Conservation (phyloP, 352 stramenopile species). For the Phytopythium kandeliae region DNA sequence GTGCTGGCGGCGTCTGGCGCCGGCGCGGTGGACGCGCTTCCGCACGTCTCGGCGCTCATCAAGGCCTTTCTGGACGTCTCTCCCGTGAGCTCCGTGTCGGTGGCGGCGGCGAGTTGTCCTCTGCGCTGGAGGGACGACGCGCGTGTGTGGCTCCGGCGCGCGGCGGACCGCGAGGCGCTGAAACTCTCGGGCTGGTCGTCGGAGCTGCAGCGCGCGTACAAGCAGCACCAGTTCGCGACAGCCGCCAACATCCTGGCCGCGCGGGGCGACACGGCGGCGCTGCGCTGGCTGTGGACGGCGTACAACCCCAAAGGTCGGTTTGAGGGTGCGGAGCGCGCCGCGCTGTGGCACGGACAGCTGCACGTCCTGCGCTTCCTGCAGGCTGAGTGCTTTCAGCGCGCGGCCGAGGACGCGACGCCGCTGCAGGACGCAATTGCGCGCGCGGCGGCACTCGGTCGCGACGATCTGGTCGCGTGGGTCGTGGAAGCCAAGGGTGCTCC, state of each 20-base stretch:
- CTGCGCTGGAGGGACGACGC: constrained; percentile 3
- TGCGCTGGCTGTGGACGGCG: constrained; percentile 21
- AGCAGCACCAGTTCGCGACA: constrained; percentile 31
- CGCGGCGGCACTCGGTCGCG: constrained; percentile 13
- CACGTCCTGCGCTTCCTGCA: constrained; percentile 30
- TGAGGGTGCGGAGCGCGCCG: constrained; percentile 24
- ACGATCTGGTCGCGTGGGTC: constrained; percentile 25
- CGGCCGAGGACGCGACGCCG: constrained; percentile 22
- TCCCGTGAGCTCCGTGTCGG: constrained; percentile 18
- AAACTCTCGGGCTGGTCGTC: constrained; percentile 29
- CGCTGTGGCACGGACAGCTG: constrained; percentile 27
- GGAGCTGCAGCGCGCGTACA: constrained; percentile 26
- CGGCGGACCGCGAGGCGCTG: constrained; percentile 16
- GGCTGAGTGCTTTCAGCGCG: constrained; percentile 17
- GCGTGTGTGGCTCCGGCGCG: constrained; percentile 21
- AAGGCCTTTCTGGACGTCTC: constrained; percentile 29
- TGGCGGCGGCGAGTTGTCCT: constrained; percentile 18
- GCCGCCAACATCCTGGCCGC: constrained; percentile 20
- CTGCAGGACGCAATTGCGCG: constrained; percentile 31
- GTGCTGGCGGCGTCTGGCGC: constrained; percentile 15
- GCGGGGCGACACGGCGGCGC: constrained; percentile 14
- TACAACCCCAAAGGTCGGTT: constrained; percentile 34
- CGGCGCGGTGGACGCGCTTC: constrained; percentile 14
- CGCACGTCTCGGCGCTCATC: constrained; percentile 18
- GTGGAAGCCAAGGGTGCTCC: constrained; percentile 33